Base-by-base conservation (phyloP, 2,329 filamentous ascomycete species). In the Fusarium newnesense region DNA sequence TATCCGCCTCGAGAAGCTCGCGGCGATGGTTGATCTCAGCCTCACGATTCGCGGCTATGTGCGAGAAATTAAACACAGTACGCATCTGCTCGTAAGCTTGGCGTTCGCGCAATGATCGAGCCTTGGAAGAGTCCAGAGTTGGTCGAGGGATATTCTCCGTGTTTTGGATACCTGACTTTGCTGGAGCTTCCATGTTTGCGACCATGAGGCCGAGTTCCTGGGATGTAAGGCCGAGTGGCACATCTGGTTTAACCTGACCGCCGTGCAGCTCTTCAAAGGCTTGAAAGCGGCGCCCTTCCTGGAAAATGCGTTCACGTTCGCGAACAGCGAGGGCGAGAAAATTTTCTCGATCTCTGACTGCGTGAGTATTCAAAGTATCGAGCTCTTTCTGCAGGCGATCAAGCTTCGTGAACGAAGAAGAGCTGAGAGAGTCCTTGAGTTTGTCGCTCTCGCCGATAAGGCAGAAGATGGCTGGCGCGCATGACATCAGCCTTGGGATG, bases 281-380 rank as follows among this genome's bases (percentile, higher is more conserved):
- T 12, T 79, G 76, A 18, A 73, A 71, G 43, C 61, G 72, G 12
- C 64, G 68, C 13, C 71, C 72, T 11, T 74, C 63, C 56, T 74
- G 76, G 26, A 73, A 56, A 60, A 82, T 72, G 60, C 82, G 82
- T n/a, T 77, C 64, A 64, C 75, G 77, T 59, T 83, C 81, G 39
- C 79, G 80, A 36, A 74, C 70, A 50, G 75, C 70, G 12, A 82
- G 72, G 24, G 75, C 64, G 47, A 78, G 58, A 28, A 82, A 75
- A 75, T 82, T 83, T 68, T 61, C 68, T 42, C 77, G 77, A 32
- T 81, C 79, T 28, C 64, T 57, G n/a, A 58, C 57, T 37, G 73
- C 67, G 68, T 83, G 80, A 9, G 63, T 10, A 52, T 81, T 74
- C 28, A 79, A 53, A 11, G 49, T 26, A 19, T 70, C 64, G 30